These are phyloP conservation scores for Naganishia vaughanmartiniae DNA, from an alignment of 768 basidiomycete genomes.

Conservation along the genomic window DNA sequence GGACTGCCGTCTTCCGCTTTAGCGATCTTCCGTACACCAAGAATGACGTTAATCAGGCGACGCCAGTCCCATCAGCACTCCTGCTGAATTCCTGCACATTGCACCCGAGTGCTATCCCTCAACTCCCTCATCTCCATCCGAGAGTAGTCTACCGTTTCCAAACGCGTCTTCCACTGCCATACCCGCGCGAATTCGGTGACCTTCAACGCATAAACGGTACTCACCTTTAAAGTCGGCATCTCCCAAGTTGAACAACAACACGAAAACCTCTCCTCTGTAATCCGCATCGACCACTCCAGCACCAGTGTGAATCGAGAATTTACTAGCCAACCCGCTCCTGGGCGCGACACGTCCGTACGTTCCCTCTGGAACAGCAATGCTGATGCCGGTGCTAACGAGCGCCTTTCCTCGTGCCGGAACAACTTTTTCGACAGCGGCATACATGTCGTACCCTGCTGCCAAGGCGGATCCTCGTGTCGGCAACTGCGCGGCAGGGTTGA, in stretches of 20 bases:
- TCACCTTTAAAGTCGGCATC: constrained; percentile 83
- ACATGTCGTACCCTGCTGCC: constrained; percentile 92
- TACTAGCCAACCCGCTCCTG: constrained; percentile 86
- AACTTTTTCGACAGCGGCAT: constrained; percentile 78
- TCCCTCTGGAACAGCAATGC: constrained; percentile 86
- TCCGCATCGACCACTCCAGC: constrained; percentile 97
- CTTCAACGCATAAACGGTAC: constrained; percentile 24
- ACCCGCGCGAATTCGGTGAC: neutral
- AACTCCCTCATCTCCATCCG: too few species aligned
- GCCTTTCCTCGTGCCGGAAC: constrained; percentile 90
- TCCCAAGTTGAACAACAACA: constrained; percentile 87
- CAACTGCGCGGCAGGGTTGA: constrained; percentile 73
- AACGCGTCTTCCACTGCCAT: neutral
- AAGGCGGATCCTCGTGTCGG: constrained; percentile 83
- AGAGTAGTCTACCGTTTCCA: too few species aligned
- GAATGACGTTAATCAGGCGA: too few species aligned
- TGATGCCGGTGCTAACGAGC: constrained; percentile 82
- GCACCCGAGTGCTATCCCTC: too few species aligned
- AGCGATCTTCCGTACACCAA: too few species aligned
- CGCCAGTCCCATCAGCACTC: too few species aligned
- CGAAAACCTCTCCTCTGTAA: constrained; percentile 85
- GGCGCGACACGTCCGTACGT: constrained; percentile 97
- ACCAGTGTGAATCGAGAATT: constrained; percentile 96
- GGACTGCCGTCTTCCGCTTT: too few species aligned
- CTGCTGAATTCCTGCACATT: too few species aligned